A percentile compares a stretch with the other conserved stretches of the same genome.
Conservation (phyloP, 148 eudicot species). For the Suaeda aralocaspica region DNA sequence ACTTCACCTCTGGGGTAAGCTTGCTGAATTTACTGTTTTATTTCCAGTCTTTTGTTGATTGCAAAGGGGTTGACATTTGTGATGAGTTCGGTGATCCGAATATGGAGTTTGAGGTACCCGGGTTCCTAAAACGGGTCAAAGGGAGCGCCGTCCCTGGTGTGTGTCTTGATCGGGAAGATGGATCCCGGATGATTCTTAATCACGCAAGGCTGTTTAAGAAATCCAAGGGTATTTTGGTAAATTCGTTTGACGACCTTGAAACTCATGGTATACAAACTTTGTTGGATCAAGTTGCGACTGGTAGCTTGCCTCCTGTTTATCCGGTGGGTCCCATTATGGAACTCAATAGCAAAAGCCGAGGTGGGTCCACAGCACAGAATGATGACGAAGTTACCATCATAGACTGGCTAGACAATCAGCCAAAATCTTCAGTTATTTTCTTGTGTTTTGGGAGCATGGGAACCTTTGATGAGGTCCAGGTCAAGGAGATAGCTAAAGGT, state of each 20-base stretch:
- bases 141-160: slow-evolving; percentile 6
- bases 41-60: slow-evolving; percentile 1
- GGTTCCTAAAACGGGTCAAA: slow-evolving; percentile 21
- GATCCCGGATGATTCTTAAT: slow-evolving; percentile 5
- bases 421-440: slow-evolving; percentile 41
- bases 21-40: slow-evolving; percentile 14
- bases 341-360: slow-evolving; percentile 5
- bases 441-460: slow-evolving; percentile 68
- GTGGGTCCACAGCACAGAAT: not conserved
- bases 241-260: slow-evolving; percentile 40
- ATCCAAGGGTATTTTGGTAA: slow-evolving; percentile 45
- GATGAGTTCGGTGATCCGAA: slow-evolving; percentile 9
- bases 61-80: not conserved
- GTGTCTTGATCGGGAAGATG: slow-evolving; percentile 21
- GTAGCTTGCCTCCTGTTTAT: slow-evolving; percentile 30
- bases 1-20: slow-evolving; percentile 24
- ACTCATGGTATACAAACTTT: slow-evolving; percentile 21
- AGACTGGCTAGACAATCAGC: slow-evolving; percentile 52
- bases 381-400: slow-evolving; percentile 17
- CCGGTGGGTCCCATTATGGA: slow-evolving; percentile 55
- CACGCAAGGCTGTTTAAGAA: slow-evolving; percentile 14
- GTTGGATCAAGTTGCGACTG: not conserved
- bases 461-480: slow-evolving; percentile 32
- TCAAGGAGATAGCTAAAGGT: slow-evolving; percentile 48
- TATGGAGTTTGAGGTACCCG: slow-evolving; percentile 2